Conservation (phyloP, 2,329 filamentous ascomycete species). For the Emmonsia crescens region DNA sequence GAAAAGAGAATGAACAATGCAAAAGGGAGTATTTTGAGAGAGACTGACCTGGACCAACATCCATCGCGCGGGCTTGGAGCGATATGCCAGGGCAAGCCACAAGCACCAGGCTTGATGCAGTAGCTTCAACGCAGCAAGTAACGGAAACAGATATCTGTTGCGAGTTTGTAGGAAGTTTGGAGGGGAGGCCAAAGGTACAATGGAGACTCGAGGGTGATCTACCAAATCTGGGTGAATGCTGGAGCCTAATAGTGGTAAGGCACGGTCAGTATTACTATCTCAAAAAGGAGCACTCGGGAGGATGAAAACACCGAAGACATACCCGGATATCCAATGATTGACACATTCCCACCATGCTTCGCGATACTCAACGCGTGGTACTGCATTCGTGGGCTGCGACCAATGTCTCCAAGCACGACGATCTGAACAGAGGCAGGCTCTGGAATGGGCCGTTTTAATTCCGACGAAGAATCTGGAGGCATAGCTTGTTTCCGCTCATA, state of each 20-base stretch:
- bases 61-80: conserved; percentile 64
- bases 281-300: neutral
- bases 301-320: conserved; percentile 11
- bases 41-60: conserved; percentile 63
- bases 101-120: conserved; percentile 68
- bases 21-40: neutral
- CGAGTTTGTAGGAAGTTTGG: conserved; percentile 56
- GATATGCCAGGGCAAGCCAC: conserved; percentile 61
- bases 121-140: conserved; percentile 74
- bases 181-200: conserved; percentile 59
- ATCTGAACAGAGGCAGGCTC: conserved; percentile 36
- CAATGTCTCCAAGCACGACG: conserved; percentile 88
- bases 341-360: conserved; percentile 65
- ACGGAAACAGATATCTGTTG: conserved; percentile 61
- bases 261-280: neutral
- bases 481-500: neutral
- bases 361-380: conserved; percentile 93
- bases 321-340: conserved; percentile 84
- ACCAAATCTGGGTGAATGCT: conserved; percentile 68
- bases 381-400: conserved; percentile 93
- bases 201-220: conserved; percentile 55
- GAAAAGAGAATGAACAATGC: neutral
- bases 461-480: neutral
- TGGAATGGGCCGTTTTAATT: neutral
- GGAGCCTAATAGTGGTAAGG: conserved; percentile 49